Conservation (phyloP, 768 basidiomycete species). For the Auricularia sp. region DNA sequence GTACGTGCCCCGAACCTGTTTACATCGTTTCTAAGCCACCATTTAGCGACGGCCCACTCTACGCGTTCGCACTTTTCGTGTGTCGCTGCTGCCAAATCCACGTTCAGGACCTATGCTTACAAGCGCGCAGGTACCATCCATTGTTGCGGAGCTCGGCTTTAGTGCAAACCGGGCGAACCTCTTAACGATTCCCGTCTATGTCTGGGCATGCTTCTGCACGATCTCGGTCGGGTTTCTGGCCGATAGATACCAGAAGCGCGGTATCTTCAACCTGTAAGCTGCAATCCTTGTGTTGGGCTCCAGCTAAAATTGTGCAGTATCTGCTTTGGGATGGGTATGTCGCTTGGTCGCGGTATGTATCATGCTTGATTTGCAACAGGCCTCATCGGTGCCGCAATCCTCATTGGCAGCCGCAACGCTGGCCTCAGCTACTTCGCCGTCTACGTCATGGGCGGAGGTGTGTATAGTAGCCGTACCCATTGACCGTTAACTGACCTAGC, state of each 20-base stretch:
- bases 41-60: constrained; percentile 41
- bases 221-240: constrained; percentile 52
- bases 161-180: constrained; percentile 62
- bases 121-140: not conserved
- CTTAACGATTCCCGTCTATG: constrained; percentile 68
- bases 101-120: too few relatives aligned
- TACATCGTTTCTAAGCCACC: not conserved
- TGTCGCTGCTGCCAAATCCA: constrained; percentile 30
- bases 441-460: constrained; percentile 51
- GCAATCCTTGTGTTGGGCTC: not conserved
- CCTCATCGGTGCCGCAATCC: constrained; percentile 38
- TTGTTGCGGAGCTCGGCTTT: constrained; percentile 19
- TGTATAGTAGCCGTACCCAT: constrained; percentile 14
- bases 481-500: constrained; percentile 24
- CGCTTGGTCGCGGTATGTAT: not conserved
- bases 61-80: constrained; percentile 42
- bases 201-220: constrained; percentile 55
- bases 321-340: constrained; percentile 19
- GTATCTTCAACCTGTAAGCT: constrained; percentile 52
- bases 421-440: constrained; percentile 63
- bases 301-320: not conserved
- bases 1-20: not conserved
- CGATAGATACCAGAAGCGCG: constrained; percentile 52
- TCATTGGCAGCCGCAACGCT: constrained; percentile 49
- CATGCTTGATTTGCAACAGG: not conserved